Conservation (phyloP, 306 rosid species). For the Cicer pinnatifidum region DNA sequence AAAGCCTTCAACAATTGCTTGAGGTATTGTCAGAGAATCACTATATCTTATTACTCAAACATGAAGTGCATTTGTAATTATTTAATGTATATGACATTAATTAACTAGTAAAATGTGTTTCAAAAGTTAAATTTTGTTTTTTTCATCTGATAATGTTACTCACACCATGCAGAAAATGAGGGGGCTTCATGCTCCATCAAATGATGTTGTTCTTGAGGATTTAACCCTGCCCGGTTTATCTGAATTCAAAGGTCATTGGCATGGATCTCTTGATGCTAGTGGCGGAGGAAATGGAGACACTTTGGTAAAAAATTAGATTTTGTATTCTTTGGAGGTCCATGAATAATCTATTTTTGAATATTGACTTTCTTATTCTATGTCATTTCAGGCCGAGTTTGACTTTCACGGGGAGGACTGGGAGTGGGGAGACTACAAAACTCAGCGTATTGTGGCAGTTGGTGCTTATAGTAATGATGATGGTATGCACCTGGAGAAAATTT, state of each 20-base stretch:
- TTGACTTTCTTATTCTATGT: constrained; percentile 43
- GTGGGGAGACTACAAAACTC: constrained; percentile 96
- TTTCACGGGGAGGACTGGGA: constrained; percentile 97
- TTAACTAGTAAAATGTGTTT: constrained; percentile 30
- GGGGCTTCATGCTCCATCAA: constrained; percentile 68
- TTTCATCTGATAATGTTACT: constrained; percentile 18
- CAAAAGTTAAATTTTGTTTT: constrained; percentile 1
- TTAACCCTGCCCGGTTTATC: constrained; percentile 83
- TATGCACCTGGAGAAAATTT: constrained; percentile 72
- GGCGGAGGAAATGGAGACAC: constrained; percentile 99
- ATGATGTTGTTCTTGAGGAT: constrained; percentile 83
- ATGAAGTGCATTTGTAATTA: constrained; percentile 20
- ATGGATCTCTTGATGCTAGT: constrained; percentile 95
- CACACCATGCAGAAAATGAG: constrained; percentile 64
- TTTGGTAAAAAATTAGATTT: constrained; percentile 58
- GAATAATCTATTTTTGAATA: constrained; percentile 37
- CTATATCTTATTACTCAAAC: constrained; percentile 30
- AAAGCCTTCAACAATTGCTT: constrained; percentile 65
- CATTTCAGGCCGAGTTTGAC: constrained; percentile 87
- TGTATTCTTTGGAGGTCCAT: constrained; percentile 38
- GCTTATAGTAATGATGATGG: constrained; percentile 91
- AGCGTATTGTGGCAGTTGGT: constrained; percentile 85
- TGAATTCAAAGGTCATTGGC: constrained; percentile 92
- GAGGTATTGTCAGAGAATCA: constrained; percentile 64
- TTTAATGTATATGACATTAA: constrained; percentile 21